Base-by-base conservation (phyloP, 306 rosid genomes). In the Dryas octopetala region DNA sequence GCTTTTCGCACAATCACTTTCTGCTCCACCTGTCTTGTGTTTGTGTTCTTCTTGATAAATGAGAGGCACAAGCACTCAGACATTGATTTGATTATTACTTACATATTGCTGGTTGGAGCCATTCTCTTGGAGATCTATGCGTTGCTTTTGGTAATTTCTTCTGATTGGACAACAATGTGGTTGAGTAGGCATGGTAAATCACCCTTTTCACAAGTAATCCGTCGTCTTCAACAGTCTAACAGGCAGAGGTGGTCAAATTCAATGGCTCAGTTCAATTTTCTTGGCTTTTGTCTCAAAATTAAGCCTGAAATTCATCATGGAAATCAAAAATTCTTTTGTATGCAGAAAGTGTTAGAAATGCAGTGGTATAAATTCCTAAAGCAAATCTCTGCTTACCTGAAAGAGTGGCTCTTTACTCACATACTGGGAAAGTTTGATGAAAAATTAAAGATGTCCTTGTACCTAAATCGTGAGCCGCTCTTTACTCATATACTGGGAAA, bases 41-140 rank as follows among this genome's bases (percentile, higher is more conserved):
- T 78, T 44, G 15, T 53, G 17, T 58, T 28, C 55, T 79, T 81
- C 63, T 64, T 16, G 43, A 3, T 8, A 48, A 12, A 58, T 0
- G 70, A 38, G 47, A 80, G 76, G 60, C 45, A 68, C 14, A 70
- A 43, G 5, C 68, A 64, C 65, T 13, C 2, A 32, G 0, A 51
- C 14, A 3, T 10, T 51, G 83, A 86, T 14, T n/a, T 43, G 38
- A 9, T 1, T 45, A 74, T 86, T 52, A 68, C 83, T 14, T 26
- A 51, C 2, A 47, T 74, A 45, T 74, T 86, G 77, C 70, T 84
- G 4, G 0, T 0, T 6, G 88, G 77, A 47, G 90, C 88, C 23
- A 41, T 88, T 9, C 2, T 64, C n/a, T 69, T 82, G 40, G 90
- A 86, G 53, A 61, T 82, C 6, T 82, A 73, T 17, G 80, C 86